Evolutionary conservation across 2,329 filamentous ascomycete genomes (phyloP).

Genomic region (Curvularia sp.): DNA sequence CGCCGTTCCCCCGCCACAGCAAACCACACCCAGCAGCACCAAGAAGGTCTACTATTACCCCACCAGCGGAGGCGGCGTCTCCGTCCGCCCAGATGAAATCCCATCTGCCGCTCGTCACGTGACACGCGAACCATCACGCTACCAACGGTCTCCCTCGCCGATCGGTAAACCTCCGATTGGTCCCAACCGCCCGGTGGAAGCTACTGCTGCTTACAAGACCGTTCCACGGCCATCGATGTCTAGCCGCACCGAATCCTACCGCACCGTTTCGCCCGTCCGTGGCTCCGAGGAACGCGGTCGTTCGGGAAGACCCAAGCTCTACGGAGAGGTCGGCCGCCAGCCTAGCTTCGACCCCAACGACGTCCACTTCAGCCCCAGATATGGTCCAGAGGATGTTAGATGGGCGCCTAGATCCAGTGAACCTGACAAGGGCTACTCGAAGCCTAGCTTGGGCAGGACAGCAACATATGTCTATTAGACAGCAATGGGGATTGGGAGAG

Average conservation of each 20-base stretch:
- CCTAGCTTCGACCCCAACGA: constrained; percentile 43
- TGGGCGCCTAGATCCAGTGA: constrained; percentile 38
- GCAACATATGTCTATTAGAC: constrained; percentile 43
- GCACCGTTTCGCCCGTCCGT: constrained; percentile 33
- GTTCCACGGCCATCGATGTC: constrained; percentile 25
- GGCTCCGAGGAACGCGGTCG: constrained; percentile 35
- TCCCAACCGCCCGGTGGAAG: constrained; percentile 36
- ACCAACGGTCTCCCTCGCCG: constrained; percentile 40
- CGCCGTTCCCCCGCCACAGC: constrained; percentile 30
- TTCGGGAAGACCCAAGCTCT: constrained; percentile 28
- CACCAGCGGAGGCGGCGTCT: constrained; percentile 33
- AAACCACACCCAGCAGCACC: constrained; percentile 27
- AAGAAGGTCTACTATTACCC: constrained; percentile 42
- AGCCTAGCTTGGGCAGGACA: constrained; percentile 34
- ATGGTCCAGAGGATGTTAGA: constrained; percentile 49
- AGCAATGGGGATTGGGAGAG: not conserved
- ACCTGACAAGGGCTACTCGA: constrained; percentile 32
- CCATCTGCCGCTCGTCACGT: constrained; percentile 41
- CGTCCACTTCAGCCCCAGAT: constrained; percentile 40
- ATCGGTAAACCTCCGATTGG: constrained; percentile 45
- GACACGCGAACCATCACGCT: constrained; percentile 40
- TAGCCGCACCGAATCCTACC: constrained; percentile 32
- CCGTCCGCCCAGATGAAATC: constrained; percentile 32
- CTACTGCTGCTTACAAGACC: constrained; percentile 20
- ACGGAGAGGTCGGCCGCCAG: constrained; percentile 38